phyloP scores from a whole-genome alignment of 345 rosid genomes.

The Ceriops zippeliana region DNA sequence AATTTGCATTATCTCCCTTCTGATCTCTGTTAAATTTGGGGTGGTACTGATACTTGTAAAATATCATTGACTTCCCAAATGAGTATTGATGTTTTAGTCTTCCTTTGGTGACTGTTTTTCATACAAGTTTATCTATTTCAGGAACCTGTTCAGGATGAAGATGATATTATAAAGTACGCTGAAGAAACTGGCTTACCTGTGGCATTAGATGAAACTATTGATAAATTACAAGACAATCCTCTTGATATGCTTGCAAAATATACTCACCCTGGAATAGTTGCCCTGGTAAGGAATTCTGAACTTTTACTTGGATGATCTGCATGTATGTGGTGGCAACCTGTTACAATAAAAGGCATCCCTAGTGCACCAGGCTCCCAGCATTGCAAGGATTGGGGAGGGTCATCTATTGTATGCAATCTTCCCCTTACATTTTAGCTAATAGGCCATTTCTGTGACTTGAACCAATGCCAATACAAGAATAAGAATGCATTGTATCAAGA shows the following conservation, averaged over 20 bases:
- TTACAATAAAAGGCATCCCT: background rate
- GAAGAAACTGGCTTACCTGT: constrained; percentile 89
- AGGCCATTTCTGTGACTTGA: background rate
- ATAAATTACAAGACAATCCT: constrained; percentile 48
- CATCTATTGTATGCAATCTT: too few relatives aligned
- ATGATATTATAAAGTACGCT: constrained; percentile 72
- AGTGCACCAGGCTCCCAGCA: too few relatives aligned
- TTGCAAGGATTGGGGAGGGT: too few relatives aligned
- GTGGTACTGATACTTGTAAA: background rate
- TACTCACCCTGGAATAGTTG: constrained; percentile 76
- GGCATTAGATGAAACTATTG: constrained; percentile 89
- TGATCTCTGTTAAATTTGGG: background rate
- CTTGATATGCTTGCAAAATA: constrained; percentile 53
- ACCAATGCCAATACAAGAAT: background rate
- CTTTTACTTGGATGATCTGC: constrained; percentile 5
- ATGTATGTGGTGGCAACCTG: constrained; percentile 3
- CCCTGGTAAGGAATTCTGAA: constrained; percentile 57
- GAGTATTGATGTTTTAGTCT: background rate
- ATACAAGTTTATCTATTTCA: constrained; percentile 29
- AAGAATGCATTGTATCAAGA: background rate
- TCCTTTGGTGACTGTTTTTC: constrained; percentile 1
- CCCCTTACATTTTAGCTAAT: too few relatives aligned
- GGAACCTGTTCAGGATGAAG: constrained; percentile 82
- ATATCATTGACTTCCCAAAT: background rate
- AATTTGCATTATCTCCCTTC: background rate